A percentile compares a stretch with the other conserved stretches of the same genome.
These are phyloP conservation scores for Metschnikowia kunwiensis DNA, from an alignment of 805 yeast species.

Conservation along the genomic window DNA sequence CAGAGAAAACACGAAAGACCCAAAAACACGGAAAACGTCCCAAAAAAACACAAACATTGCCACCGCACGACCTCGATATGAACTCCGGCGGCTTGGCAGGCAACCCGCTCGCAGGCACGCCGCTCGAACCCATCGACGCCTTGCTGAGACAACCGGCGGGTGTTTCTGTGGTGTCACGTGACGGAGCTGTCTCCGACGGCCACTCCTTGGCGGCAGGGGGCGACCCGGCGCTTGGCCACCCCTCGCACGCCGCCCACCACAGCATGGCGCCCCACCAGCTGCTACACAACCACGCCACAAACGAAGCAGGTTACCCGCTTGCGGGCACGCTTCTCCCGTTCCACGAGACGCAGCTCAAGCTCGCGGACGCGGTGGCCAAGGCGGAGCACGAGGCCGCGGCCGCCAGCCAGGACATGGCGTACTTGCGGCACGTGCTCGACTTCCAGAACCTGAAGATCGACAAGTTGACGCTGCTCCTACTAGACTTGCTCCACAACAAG, in stretches of 20 bases:
- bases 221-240: not conserved
- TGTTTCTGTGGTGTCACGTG: slow-evolving; percentile 11
- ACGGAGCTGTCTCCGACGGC: slow-evolving; percentile 9
- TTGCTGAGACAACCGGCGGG: slow-evolving; percentile 14
- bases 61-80: slow-evolving; percentile 11
- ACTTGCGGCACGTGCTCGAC: slow-evolving; percentile 35
- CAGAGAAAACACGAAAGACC: not conserved
- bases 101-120: slow-evolving; percentile 12
- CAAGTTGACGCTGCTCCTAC: slow-evolving; percentile 33
- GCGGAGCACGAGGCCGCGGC: slow-evolving; percentile 28
- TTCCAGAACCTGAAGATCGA: slow-evolving; percentile 39
- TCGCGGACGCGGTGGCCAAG: slow-evolving; percentile 17
- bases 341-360: slow-evolving; percentile 15
- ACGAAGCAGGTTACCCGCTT: slow-evolving; percentile 1
- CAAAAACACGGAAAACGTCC: not conserved
- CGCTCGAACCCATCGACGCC: slow-evolving; percentile 18
- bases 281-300: slow-evolving; percentile 7
- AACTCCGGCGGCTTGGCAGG: slow-evolving; percentile 16
- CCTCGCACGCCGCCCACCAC: slow-evolving; percentile 10
- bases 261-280: slow-evolving; percentile 13
- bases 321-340: slow-evolving; percentile 6
- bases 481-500: slow-evolving; percentile 32
- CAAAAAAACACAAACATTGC: not conserved
- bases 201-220: not conserved
- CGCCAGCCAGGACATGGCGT: slow-evolving; percentile 32